Conservation (phyloP, 306 rosid species). For the Corylus americana region DNA sequence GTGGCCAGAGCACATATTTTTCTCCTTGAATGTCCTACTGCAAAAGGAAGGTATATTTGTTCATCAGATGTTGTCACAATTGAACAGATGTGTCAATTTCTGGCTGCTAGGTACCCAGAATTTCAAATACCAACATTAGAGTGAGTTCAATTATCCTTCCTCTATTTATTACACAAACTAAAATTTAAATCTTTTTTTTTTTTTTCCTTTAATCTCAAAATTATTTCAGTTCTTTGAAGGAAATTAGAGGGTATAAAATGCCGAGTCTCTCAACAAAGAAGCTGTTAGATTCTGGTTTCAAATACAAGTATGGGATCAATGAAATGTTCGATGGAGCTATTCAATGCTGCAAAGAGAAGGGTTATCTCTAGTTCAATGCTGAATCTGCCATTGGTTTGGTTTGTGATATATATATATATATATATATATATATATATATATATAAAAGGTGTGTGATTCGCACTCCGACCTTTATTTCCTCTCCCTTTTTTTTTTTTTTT, state of each 20-base stretch:
- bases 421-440: too few species aligned
- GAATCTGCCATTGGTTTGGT: too few species aligned
- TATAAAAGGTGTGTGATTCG: too few species aligned
- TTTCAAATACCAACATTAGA: constrained; percentile 47
- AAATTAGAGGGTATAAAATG: constrained; percentile 6
- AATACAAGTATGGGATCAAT: constrained; percentile 44
- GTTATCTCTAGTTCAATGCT: constrained; percentile 33
- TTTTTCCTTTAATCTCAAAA: background rate
- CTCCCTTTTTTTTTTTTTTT: too few species aligned
- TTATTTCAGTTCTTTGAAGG: constrained; percentile 33
- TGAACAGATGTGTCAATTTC: constrained; percentile 32
- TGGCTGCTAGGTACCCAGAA: constrained; percentile 45
- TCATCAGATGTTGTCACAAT: constrained; percentile 36
- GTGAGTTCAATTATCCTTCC: constrained; percentile 39
- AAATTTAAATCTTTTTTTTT: background rate
- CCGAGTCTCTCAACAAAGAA: constrained; percentile 46
- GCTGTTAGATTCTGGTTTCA: constrained; percentile 51
- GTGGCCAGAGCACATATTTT: constrained; percentile 57
- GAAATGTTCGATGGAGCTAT: constrained; percentile 48
- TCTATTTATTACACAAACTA: background rate
- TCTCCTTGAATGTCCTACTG: constrained; percentile 52
- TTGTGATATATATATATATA: too few species aligned
- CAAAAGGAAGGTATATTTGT: constrained; percentile 63
- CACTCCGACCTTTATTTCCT: too few species aligned
- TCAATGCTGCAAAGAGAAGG: constrained; percentile 44